Base-by-base conservation (phyloP, 352 stramenopile genomes). In the Aphanomyces stellatus region DNA sequence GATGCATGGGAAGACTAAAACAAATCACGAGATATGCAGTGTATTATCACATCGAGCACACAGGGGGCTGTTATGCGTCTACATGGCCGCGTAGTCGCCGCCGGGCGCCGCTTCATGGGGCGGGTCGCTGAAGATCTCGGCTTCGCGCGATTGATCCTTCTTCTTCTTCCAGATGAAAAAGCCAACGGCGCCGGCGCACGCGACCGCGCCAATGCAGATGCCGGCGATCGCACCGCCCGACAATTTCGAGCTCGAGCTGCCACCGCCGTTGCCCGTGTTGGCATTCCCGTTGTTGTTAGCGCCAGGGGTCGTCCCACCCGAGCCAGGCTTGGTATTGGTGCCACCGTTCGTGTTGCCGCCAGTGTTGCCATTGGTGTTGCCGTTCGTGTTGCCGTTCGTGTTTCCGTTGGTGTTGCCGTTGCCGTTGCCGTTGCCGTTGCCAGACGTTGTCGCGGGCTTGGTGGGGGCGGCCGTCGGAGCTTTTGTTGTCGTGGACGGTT, bases 131-230 rank as follows among this genome's bases (percentile, higher is more conserved):
- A 67, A 67, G 41, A 67, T 67, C 51, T 67, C 60, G 51, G 51
- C 34, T 57, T 67, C 60, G 33, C 60, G 43, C 31, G 19, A 30
- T 46, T 67, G 60, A 31, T 67, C 60, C 60, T 67, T 67, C 31
- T 56, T 25, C 43, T 67, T 67, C 60, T 67, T 67, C 60, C 60
- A 67, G 33, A 67, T 56, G 49, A 67, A 67, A 22, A 67, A 67
- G n/a, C 60, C 60, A 17, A 67, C 60, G 2, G 60, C 60, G 25
- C 60, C 60, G 8, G 60, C 60, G 25, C 25, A 34, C 6, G 60
- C 60, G 7, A 49, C 17, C 11, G 30, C 17, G 24, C 60, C 60
- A n/a, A 67, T 53, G n/a, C 17, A 15, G n/a, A 67, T 67, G 24
- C 60, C 60, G 6, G 60, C 60, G 28, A 67, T 67, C 43, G 60